Evolutionary conservation across 495 filamentous ascomycete genomes (phyloP).

Genomic region (Penicillium daleae): DNA sequence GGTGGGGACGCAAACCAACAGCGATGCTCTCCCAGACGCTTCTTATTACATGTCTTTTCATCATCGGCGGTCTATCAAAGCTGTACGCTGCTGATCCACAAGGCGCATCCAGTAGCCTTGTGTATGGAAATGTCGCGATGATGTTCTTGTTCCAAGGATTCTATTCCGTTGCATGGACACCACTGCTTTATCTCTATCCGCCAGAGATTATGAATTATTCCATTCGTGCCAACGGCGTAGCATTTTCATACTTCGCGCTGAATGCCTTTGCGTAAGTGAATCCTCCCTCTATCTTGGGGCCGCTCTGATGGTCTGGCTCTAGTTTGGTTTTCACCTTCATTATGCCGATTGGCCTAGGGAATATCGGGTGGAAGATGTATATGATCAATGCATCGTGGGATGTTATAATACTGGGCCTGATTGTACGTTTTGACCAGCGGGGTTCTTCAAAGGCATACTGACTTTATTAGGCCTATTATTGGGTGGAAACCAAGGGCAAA

Average conservation of each 20-base stretch:
- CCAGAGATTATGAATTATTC: constrained; percentile 50
- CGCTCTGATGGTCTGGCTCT: background rate
- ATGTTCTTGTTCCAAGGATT: constrained; percentile 60
- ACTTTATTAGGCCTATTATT: constrained; percentile 23
- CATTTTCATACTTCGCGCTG: constrained; percentile 30
- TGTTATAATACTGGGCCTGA: constrained; percentile 24
- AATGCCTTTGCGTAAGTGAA: constrained; percentile 51
- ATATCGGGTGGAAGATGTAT: constrained; percentile 36
- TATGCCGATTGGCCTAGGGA: constrained; percentile 50
- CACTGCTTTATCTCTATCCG: constrained; percentile 62
- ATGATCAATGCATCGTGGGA: constrained; percentile 34
- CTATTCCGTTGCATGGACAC: constrained; percentile 64
- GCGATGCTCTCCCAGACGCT: constrained; percentile 40
- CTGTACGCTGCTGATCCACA: constrained; percentile 43
- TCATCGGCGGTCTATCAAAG: constrained; percentile 54
- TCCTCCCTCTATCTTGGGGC: background rate
- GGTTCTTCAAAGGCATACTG: background rate
- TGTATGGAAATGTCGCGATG: constrained; percentile 44
- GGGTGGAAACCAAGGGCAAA: constrained; percentile 58
- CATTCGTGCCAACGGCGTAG: constrained; percentile 29
- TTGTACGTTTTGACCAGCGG: constrained; percentile 15
- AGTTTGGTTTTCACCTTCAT: constrained; percentile 53
- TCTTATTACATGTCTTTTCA: constrained; percentile 51
- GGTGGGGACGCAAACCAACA: constrained; percentile 49
- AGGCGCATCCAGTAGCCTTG: constrained; percentile 31